Evolutionary conservation across 176 grass and related monocot genomes (phyloP), one percentile per base, ranked within the genome.

Genomic region (Panicum miliaceum): DNA sequence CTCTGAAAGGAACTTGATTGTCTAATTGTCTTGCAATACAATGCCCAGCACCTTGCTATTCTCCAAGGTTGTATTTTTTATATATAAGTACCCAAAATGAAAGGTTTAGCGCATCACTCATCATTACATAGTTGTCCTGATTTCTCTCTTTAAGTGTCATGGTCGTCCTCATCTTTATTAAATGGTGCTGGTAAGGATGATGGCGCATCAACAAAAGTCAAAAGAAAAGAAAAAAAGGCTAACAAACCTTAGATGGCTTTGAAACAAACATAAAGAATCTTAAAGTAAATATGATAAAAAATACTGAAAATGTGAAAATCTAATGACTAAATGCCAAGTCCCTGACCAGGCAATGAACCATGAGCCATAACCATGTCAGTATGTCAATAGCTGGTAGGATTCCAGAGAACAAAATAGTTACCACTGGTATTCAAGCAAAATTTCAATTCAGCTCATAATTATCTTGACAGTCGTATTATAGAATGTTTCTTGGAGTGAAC

Each of bases 351-450:
- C 4, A 87, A 61, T 72, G 63, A 85, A 58, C 81, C 54, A 56
- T 81, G 40, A 89, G 27, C 61, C 66, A 48, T 81, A 77, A 76
- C 53, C 74, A 84, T 73, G 69, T 67, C 81, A 34, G 25, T 53
- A 81, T 90, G 67, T 71, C 64, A 81, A 73, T 23, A 38, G 37
- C 52, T 82, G 51, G 68, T 64, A 53, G 81, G 64, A 56, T 48
- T 52, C 75, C 71, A 86, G 83, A 92, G 10, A 88, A 85, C 42
- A 82, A 86, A 45, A 80, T 36, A n/a, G 56, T 84, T 81, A 78
- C 80, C 68, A 85, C 57, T 43, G 22, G 53, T 37, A 71, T 47
- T 82, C 26, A 82, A 3, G 1, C 8, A 1, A 71, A 16, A 71
- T 37, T 51, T 36, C 45, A 65, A 43, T 43, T 45, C 12, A 82